Evolutionary conservation across 2,329 filamentous ascomycete species (phyloP).

Genomic region (Fusarium sp.): DNA sequence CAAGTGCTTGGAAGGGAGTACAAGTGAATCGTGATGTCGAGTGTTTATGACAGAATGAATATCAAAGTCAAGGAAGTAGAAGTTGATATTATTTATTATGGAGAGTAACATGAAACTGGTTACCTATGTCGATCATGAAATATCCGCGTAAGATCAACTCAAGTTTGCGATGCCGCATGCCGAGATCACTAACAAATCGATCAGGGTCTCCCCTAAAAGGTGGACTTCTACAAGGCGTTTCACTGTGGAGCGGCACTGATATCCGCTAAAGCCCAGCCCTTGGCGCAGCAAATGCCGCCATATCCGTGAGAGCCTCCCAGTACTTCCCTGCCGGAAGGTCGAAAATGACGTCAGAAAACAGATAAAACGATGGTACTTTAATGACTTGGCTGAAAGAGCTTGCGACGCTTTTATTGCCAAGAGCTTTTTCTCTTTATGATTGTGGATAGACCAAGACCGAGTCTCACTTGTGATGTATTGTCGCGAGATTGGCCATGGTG

Average conservation of each 20-base stretch:
- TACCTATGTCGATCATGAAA: neutral
- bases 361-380: constrained; percentile 11
- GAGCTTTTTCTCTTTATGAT: constrained; percentile 14
- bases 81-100: neutral
- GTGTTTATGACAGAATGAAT: neutral
- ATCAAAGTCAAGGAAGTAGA: neutral
- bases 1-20: constrained; percentile 1
- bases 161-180: constrained; percentile 31
- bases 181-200: constrained; percentile 28
- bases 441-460: constrained; percentile 30
- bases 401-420: constrained; percentile 39
- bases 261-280: constrained; percentile 37
- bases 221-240: constrained; percentile 9
- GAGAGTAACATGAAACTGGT: neutral
- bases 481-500: constrained; percentile 15
- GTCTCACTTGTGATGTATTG: neutral
- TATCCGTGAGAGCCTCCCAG: constrained; percentile 26
- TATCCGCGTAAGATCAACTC: neutral
- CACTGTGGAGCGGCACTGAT: constrained; percentile 24
- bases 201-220: constrained; percentile 27
- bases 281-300: constrained; percentile 36
- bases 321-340: constrained; percentile 11
- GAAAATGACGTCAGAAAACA: constrained; percentile 40
- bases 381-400: constrained; percentile 32
- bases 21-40: neutral